Conservation (phyloP, 2,329 filamentous ascomycete species). For the Fusarium heterosporum region DNA sequence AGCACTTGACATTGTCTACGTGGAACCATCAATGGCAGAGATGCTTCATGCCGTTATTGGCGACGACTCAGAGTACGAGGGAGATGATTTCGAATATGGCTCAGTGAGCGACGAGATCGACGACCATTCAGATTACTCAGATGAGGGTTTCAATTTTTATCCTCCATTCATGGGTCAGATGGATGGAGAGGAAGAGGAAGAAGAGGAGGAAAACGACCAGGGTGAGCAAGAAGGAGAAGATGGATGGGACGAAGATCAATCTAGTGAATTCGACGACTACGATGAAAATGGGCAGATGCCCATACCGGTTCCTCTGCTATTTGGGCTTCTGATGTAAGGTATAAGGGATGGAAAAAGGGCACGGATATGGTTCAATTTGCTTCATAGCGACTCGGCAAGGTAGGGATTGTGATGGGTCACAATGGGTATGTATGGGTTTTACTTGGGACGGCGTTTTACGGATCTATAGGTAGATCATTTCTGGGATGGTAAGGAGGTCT, state of each 20-base stretch:
- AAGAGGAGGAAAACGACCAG: conserved; percentile 19
- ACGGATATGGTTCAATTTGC: background rate
- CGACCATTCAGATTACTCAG: conserved; percentile 29
- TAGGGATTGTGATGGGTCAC: background rate
- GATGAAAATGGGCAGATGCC: conserved; percentile 34
- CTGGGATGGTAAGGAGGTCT: conserved; percentile 13
- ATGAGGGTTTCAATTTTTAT: conserved; percentile 15
- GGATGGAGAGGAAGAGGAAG: conserved; percentile 29
- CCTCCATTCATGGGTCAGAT: conserved; percentile 13
- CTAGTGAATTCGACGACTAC: conserved; percentile 39
- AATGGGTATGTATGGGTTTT: conserved; percentile 7
- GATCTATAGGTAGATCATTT: conserved; percentile 18
- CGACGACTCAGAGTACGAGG: background rate
- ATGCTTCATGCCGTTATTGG: conserved; percentile 10
- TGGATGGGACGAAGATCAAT: conserved; percentile 19
- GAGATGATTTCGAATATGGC: conserved; percentile 27
- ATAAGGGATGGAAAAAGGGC: conserved; percentile 1
- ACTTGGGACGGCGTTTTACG: conserved; percentile 31
- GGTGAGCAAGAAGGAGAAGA: conserved; percentile 21
- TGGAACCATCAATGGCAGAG: conserved; percentile 27
- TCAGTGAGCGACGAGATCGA: conserved; percentile 37
- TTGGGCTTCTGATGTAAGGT: conserved; percentile 42
- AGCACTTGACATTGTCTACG: conserved; percentile 42
- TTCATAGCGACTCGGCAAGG: conserved; percentile 5
- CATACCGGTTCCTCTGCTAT: conserved; percentile 36